Evolutionary conservation across 2,329 filamentous ascomycete genomes (phyloP), one percentile per base, ranked within the genome.

Genomic region (Ilyonectria robusta): DNA sequence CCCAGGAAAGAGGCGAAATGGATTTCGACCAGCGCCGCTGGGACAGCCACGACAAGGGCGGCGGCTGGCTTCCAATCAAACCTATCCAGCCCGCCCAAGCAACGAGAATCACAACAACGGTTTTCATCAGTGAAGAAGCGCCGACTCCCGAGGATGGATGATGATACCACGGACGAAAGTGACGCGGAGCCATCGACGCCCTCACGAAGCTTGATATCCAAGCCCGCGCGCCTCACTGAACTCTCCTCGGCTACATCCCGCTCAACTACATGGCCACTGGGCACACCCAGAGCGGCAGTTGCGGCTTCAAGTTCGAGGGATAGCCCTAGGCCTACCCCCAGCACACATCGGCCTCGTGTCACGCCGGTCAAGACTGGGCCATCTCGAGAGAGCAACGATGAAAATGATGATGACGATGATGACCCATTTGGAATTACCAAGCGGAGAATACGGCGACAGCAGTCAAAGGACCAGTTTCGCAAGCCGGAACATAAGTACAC

Each of bases 341-440:
- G 56, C n/a, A 6, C 60, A 21, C 64, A 57, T n/a, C 56, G 58
- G 26, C 58, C 56, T 29, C 58, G 58, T 26, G 57, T 35, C 61
- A 64, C 64, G 26, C 64, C 65, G 35, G 21, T 40, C 54, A 55
- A 65, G 48, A 21, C 47, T 31, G 50, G 54, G 53, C 31, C 46
- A 21, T 21, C 60, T 17, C 47, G n/a, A 11, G 53, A 7, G 11
- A 51, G 15, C 6, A 66, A 70, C n/a, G 71, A 72, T 0, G 62
- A 72, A 6, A 67, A 72, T n/a, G 63, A 73, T 6, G 68, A 72
- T n/a, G 75, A 81, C 15, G 71, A 78, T 0, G 77, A 81, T 33
- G 77, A 81, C 63, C 79, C 76, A 1, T 82, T 82, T 65, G 81
- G 81, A 4, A 67, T 82, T 17, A 71, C 74, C 26, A 75, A 74